Evolutionary conservation across 352 stramenopile species (phyloP).

Genomic region (Pythium phragmiticola): DNA sequence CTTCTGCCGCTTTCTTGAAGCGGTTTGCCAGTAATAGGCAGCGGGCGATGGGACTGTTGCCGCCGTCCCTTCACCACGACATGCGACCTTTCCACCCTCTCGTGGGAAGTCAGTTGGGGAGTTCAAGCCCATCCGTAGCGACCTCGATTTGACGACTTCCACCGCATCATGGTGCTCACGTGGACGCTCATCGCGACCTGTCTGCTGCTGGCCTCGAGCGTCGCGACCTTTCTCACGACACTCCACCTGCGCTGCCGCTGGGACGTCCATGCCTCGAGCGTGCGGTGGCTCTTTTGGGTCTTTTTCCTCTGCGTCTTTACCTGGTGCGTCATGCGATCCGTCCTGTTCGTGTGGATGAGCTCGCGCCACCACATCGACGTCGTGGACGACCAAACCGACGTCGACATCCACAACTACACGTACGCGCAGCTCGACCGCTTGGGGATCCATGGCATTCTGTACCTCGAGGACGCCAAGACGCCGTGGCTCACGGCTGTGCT

Average conservation of each 20-base stretch:
- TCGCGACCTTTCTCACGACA: slow-evolving; percentile 23
- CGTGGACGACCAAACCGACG: slow-evolving; percentile 3
- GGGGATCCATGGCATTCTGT: slow-evolving; percentile 42
- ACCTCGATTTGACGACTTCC: background rate
- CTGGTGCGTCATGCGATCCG: slow-evolving; percentile 36
- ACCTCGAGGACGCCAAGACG: slow-evolving; percentile 22
- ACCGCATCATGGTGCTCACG: background rate
- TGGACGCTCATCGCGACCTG: slow-evolving; percentile 4
- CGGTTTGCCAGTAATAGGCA: too few species aligned
- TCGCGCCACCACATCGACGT: background rate
- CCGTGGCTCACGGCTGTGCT: slow-evolving; percentile 35
- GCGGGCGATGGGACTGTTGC: too few species aligned
- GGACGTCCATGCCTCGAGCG: slow-evolving; percentile 32
- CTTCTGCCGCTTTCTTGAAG: too few species aligned
- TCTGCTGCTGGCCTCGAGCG: background rate
- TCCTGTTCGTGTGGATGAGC: slow-evolving; percentile 47
- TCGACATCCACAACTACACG: slow-evolving; percentile 9
- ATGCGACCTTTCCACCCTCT: too few species aligned
- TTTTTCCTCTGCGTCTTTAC: slow-evolving; percentile 55
- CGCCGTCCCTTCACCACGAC: too few species aligned
- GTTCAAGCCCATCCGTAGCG: background rate
- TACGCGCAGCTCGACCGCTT: slow-evolving; percentile 42
- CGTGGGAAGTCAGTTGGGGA: too few species aligned
- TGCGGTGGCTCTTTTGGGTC: slow-evolving; percentile 62
- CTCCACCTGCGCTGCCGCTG: slow-evolving; percentile 23